Evolutionary conservation across 2,329 filamentous ascomycete genomes (phyloP).

Genomic region (Sordariomycetes sp.): DNA sequence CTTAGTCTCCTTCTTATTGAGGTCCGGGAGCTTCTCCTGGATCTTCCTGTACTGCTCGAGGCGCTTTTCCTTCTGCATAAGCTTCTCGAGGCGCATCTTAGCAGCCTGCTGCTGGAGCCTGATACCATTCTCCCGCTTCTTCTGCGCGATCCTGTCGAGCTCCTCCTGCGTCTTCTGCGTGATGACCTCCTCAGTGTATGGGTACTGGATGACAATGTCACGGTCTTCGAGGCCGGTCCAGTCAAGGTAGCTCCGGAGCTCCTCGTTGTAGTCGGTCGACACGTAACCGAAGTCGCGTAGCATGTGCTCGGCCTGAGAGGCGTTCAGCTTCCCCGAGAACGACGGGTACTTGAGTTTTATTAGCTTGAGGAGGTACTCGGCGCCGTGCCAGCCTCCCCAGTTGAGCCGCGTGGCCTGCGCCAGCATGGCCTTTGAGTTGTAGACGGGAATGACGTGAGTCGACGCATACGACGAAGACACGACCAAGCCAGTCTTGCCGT

Average conservation of each 20-base stretch:
- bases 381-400: slow-evolving; percentile 84
- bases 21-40: slow-evolving; percentile 55
- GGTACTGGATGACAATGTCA: slow-evolving; percentile 82
- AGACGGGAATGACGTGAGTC: slow-evolving; percentile 88
- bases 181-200: slow-evolving; percentile 81
- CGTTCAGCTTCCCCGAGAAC: slow-evolving; percentile 75
- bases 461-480: slow-evolving; percentile 87
- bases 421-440: slow-evolving; percentile 73
- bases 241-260: slow-evolving; percentile 66
- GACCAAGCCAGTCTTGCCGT: slow-evolving; percentile 74
- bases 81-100: slow-evolving; percentile 90
- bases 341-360: slow-evolving; percentile 83
- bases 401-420: slow-evolving; percentile 80
- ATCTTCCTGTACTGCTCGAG: slow-evolving; percentile 86
- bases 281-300: slow-evolving; percentile 84
- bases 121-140: slow-evolving; percentile 86
- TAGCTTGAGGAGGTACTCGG: slow-evolving; percentile 84
- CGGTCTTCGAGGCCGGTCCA: slow-evolving; percentile 88
- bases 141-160: slow-evolving; percentile 76
- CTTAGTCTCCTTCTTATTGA: slow-evolving; percentile 84
- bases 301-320: slow-evolving; percentile 77
- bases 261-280: slow-evolving; percentile 68
- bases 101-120: slow-evolving; percentile 90
- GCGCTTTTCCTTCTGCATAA: slow-evolving; percentile 92
- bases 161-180: slow-evolving; percentile 92